A percentile compares a stretch with the other conserved stretches of the same genome.
Conservation (phyloP, 2,329 filamentous ascomycete genomes). For the Alternaria sp. region DNA sequence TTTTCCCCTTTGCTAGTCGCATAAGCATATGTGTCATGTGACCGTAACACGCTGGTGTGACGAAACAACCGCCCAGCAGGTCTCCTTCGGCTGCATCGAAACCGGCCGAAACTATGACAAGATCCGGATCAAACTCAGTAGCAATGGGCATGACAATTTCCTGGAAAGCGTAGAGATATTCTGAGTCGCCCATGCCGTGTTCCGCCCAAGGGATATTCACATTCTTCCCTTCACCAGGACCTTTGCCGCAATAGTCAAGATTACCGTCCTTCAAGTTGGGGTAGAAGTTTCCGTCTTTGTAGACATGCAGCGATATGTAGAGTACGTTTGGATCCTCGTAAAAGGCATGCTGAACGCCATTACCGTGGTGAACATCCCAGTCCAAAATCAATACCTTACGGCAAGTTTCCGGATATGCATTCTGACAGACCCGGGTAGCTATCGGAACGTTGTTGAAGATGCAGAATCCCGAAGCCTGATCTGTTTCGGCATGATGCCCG, state of each 20-base stretch:
- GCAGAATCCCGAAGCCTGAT: constrained; percentile 91
- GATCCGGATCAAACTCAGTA: constrained; percentile 88
- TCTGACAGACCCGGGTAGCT: constrained; percentile 85
- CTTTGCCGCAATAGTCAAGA: constrained; percentile 65
- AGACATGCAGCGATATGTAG: constrained; percentile 94
- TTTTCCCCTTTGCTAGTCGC: constrained; percentile 86
- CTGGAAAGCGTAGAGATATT: constrained; percentile 96
- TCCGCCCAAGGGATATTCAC: constrained; percentile 73
- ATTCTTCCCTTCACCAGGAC: constrained; percentile 66
- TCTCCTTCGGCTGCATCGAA: constrained; percentile 97
- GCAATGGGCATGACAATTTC: constrained; percentile 96
- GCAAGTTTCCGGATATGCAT: constrained; percentile 78
- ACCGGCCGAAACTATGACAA: constrained; percentile 93
- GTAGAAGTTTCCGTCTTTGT: constrained; percentile 83
- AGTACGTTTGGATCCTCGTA: constrained; percentile 93
- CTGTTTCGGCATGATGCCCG: constrained; percentile 90
- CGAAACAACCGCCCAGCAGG: constrained; percentile 89
- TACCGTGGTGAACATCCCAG: constrained; percentile 83
- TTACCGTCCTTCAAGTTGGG: constrained; percentile 68
- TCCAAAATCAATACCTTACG: constrained; percentile 92
- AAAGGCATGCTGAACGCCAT: constrained; percentile 95
- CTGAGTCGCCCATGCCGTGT: constrained; percentile 87
- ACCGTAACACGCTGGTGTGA: constrained; percentile 88
- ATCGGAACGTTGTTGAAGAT: constrained; percentile 98
- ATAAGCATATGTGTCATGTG: constrained; percentile 99